Evolutionary conservation across 441 rosid species (phyloP).

Genomic region (Manihot esculenta): DNA sequence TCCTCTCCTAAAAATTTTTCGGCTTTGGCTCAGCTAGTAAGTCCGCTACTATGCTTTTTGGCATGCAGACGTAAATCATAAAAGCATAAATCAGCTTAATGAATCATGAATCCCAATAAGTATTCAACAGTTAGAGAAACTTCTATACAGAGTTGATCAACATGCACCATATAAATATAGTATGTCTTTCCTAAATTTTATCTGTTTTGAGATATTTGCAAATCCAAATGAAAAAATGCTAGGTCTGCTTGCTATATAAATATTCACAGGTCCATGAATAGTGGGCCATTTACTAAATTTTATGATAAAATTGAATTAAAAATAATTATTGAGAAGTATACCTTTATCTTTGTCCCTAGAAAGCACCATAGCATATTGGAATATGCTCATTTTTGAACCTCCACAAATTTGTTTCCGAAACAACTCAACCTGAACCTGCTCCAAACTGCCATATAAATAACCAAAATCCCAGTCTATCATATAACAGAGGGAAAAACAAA

Average conservation of each 20-base stretch:
- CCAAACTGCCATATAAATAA: conserved; percentile 84
- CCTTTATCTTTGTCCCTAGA: conserved; percentile 58
- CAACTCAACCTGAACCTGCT: conserved; percentile 74
- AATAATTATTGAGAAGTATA: conserved; percentile 27
- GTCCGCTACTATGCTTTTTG: background rate
- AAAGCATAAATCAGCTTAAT: background rate
- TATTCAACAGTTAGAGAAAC: background rate
- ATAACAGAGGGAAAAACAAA: conserved; percentile 2
- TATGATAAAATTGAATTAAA: conserved; percentile 7
- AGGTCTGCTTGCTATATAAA: background rate
- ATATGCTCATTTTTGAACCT: conserved; percentile 60
- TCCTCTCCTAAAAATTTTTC: background rate
- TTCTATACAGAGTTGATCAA: background rate
- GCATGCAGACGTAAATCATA: background rate
- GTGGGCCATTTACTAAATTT: background rate
- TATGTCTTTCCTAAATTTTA: background rate
- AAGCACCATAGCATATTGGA: conserved; percentile 68
- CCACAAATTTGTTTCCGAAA: conserved; percentile 76
- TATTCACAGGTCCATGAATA: background rate
- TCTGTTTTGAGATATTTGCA: background rate
- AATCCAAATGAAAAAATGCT: background rate
- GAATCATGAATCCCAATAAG: background rate
- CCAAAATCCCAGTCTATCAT: conserved; percentile 45
- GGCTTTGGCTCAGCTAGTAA: background rate
- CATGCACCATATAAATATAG: background rate